phyloP scores from a whole-genome alignment of 2,329 filamentous ascomycete genomes.

The Penicillium sp. region DNA sequence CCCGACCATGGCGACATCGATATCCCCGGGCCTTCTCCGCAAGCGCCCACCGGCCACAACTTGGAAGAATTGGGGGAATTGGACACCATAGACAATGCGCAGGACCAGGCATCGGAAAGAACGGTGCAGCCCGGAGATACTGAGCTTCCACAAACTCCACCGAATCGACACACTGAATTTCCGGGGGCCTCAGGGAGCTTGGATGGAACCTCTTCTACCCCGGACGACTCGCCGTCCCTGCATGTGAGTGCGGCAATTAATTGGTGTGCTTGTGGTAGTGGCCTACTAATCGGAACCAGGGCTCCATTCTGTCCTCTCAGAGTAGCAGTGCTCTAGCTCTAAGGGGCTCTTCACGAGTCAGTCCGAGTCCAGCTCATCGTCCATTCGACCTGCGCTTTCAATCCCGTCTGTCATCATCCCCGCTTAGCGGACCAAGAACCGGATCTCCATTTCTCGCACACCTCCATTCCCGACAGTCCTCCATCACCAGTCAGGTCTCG shows the following conservation, averaged over 20 bases:
- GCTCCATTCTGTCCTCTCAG: slow-evolving; percentile 63
- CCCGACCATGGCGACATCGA: slow-evolving; percentile 34
- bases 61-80: slow-evolving; percentile 24
- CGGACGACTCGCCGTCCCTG: slow-evolving; percentile 82
- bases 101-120: slow-evolving; percentile 28
- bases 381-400: slow-evolving; percentile 96
- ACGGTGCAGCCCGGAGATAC: slow-evolving; percentile 17
- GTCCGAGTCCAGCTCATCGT: slow-evolving; percentile 80
- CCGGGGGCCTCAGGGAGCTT: slow-evolving; percentile 44
- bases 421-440: slow-evolving; percentile 65
- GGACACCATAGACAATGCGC: slow-evolving; percentile 29
- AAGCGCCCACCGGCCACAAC: slow-evolving; percentile 27
- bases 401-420: slow-evolving; percentile 74
- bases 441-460: slow-evolving; percentile 77
- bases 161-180: slow-evolving; percentile 26
- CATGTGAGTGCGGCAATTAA: slow-evolving; percentile 62
- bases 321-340: slow-evolving; percentile 75
- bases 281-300: slow-evolving; percentile 49
- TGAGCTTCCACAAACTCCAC: slow-evolving; percentile 27
- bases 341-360: slow-evolving; percentile 69
- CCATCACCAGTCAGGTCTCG: slow-evolving; percentile 71
- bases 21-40: slow-evolving; percentile 19
- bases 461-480: slow-evolving; percentile 80
- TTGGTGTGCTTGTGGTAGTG: slow-evolving; percentile 64
- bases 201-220: slow-evolving; percentile 73